Evolutionary conservation across 768 basidiomycete genomes (phyloP), one percentile per base, ranked within the genome.

Genomic region (Dacryopinax primogenitus): DNA sequence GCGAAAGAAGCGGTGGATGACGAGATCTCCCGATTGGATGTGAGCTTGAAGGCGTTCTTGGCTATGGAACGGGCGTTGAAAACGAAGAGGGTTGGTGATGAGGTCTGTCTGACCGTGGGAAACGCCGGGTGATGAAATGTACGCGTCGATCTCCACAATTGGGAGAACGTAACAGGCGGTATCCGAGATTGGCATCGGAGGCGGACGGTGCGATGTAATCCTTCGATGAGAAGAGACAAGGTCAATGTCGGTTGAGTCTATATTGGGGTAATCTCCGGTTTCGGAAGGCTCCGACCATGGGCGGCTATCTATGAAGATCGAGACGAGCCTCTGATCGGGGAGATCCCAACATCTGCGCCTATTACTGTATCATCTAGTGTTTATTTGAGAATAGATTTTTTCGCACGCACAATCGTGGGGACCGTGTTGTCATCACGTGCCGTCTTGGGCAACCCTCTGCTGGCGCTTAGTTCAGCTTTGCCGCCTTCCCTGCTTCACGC

Each of bases 31-130:
- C 62, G 65, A 18, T 41, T 71, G 66, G 73, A 74, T 64, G 78
- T 77, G 1, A 76, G 80, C n/a, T 67, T 85, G 62, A 82, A 74
- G 68, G 87, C 86, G 15, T 91, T 92, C 71, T 84, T 88, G 69
- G 83, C 86, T 74, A 77, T 90, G 77, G 88, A 89, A 70, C 76
- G 78, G 67, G 70, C 77, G 12, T 73, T 90, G 68, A 73, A 75
- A 70, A 76, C 76, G 73, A 87, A 83, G 70, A 11, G 51, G 30
- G 51, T 58, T 4, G 51, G 51, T 11, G 51, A n/a, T n/a, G n/a
- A n/a, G n/a, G n/a, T n/a, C n/a, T n/a, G n/a, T n/a, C n/a, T 13
- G 51, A 58, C 9, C 51, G 51, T 28, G 30, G 51, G 51, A 9
- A 58, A 30, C 15, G 51, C 51, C 7, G 51, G 51, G 32, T 58